Conservation (phyloP, 2,329 filamentous ascomycete species). For the Fusarium beomiforme region DNA sequence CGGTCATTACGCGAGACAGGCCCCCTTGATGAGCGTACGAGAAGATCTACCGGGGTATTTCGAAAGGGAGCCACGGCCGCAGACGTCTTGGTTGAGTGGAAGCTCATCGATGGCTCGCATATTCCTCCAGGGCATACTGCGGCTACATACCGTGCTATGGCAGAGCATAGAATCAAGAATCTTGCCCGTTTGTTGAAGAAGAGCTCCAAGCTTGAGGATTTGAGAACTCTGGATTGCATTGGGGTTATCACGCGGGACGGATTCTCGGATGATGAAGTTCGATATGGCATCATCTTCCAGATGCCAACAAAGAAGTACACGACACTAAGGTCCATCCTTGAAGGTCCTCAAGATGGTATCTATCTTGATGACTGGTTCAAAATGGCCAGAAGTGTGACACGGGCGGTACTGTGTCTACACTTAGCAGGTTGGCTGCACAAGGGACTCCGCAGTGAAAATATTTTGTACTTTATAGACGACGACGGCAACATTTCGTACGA, state of each 20-base stretch:
- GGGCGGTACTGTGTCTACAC: neutral
- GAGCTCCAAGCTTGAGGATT: neutral
- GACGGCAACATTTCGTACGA: fast-evolving
- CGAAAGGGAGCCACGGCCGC: neutral
- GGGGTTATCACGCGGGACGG: neutral
- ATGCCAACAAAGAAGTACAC: neutral
- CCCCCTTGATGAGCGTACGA: fast-evolving
- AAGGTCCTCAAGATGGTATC: neutral
- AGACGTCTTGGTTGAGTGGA: neutral
- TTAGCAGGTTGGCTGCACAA: neutral
- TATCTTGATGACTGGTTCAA: neutral
- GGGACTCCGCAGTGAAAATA: neutral
- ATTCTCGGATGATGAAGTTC: neutral
- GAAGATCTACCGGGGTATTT: fast-evolving
- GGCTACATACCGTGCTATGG: neutral
- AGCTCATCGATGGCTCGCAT: neutral
- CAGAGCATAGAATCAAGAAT: neutral
- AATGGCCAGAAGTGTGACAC: neutral
- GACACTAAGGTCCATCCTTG: neutral
- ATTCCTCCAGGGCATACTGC: neutral
- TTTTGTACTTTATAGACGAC: neutral
- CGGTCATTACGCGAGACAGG: neutral
- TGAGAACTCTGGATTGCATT: neutral
- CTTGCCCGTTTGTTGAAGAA: neutral
- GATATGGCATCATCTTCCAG: neutral